A percentile compares a stretch with the other conserved stretches of the same genome.
Conservation (phyloP, 192 early-diverging fungal species). For the Coemansia sp. region DNA sequence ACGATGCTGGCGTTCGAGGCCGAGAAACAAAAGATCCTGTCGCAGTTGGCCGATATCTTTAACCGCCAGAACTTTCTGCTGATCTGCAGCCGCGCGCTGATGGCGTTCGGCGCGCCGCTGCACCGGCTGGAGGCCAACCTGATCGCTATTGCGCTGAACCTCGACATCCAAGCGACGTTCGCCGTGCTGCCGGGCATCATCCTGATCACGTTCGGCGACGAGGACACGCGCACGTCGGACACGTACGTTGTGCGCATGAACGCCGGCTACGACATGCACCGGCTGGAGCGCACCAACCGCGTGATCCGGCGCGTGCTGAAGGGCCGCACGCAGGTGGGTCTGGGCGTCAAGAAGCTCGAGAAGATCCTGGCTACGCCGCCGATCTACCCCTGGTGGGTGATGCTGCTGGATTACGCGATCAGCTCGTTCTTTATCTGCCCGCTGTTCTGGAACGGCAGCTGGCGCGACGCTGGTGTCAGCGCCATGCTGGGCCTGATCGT, state of each 20-base stretch:
- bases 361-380: constrained; percentile 58
- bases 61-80: constrained; percentile 68
- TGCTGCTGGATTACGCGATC: constrained; percentile 57
- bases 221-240: constrained; percentile 70
- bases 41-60: constrained; percentile 67
- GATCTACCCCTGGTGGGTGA: constrained; percentile 62
- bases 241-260: constrained; percentile 67
- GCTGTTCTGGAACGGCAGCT: constrained; percentile 70
- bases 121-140: constrained; percentile 68
- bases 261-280: constrained; percentile 68
- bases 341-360: constrained; percentile 65
- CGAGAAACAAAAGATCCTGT: constrained; percentile 50
- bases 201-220: constrained; percentile 71
- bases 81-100: constrained; percentile 63
- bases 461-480: constrained; percentile 64
- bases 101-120: constrained; percentile 68
- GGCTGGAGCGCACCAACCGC: constrained; percentile 63
- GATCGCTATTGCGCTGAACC: constrained; percentile 59
- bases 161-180: constrained; percentile 66
- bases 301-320: constrained; percentile 66
- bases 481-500: constrained; percentile 58
- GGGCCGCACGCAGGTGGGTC: constrained; percentile 60
- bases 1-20: constrained; percentile 40
- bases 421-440: constrained; percentile 62
- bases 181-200: constrained; percentile 71